phyloP scores from a whole-genome alignment of 1,284 basidiomycete genomes.

The Melampsora abietis-canadensis region DNA sequence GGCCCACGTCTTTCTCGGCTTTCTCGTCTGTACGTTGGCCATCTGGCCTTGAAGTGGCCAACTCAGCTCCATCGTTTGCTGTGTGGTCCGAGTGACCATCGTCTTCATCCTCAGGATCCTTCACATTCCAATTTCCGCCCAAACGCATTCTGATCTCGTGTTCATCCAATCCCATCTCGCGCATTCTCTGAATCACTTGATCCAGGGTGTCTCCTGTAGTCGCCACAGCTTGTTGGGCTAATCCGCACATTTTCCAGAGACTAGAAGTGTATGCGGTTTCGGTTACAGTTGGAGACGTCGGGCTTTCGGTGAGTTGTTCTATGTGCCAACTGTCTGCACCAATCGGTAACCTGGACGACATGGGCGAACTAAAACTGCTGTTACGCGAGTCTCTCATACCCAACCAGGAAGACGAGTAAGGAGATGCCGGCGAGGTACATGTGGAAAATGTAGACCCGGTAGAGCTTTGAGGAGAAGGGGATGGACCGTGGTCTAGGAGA shows the following conservation, averaged over 20 bases:
- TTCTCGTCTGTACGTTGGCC: neutral
- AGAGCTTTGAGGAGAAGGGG: conserved; percentile 15
- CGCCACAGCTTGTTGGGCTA: neutral
- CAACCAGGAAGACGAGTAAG: conserved; percentile 29
- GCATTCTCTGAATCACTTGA: conserved; percentile 2
- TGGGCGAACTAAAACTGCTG: neutral
- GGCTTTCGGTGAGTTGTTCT: neutral
- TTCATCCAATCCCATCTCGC: neutral
- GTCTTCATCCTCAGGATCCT: neutral
- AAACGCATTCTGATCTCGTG: neutral
- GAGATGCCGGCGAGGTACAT: conserved; percentile 17
- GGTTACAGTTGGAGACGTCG: neutral
- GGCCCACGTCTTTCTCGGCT: neutral
- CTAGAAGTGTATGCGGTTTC: neutral
- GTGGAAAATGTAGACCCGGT: conserved; percentile 1
- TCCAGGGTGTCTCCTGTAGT: neutral
- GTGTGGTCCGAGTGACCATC: neutral
- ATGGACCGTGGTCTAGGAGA: neutral
- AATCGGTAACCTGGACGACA: neutral
- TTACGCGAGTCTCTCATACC: conserved; percentile 2
- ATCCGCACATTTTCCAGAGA: conserved; percentile 2
- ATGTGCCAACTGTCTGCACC: neutral
- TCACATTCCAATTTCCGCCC: neutral
- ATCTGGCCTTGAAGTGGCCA: neutral
- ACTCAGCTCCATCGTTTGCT: neutral